phyloP scores from a whole-genome alignment of 2,329 filamentous ascomycete species.

The Trichophyton schoenleinii region DNA sequence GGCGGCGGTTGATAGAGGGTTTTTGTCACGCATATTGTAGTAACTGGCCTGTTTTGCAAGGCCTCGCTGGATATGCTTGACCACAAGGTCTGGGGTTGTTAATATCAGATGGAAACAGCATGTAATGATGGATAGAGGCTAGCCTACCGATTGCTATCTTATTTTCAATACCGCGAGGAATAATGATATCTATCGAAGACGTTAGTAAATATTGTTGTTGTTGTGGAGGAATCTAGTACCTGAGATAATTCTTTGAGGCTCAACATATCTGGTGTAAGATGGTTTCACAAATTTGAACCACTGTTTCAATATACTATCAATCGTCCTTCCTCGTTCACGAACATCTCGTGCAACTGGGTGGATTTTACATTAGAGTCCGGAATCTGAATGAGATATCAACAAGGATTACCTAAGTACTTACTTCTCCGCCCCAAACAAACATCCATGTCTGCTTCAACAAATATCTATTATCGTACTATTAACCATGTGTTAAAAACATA shows the following conservation, averaged over 20 bases:
- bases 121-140: background rate
- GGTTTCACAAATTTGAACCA: slow-evolving; percentile 96
- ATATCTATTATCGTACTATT: slow-evolving; percentile 47
- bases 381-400: background rate
- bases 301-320: slow-evolving; percentile 93
- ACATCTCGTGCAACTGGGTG: slow-evolving; percentile 68
- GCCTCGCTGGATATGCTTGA: slow-evolving; percentile 81
- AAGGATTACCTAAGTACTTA: slow-evolving; percentile 32
- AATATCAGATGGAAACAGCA: slow-evolving; percentile 9
- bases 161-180: slow-evolving; percentile 90
- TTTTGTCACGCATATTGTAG: background rate
- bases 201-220: background rate
- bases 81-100: slow-evolving; percentile 60
- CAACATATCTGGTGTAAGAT: slow-evolving; percentile 87
- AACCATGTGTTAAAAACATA: slow-evolving; percentile 3
- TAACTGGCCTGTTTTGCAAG: slow-evolving; percentile 32
- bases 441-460: slow-evolving; percentile 91
- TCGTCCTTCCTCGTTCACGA: slow-evolving; percentile 73
- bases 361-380: background rate
- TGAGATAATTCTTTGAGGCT: slow-evolving; percentile 78
- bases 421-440: slow-evolving; percentile 81
- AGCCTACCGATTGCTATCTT: slow-evolving; percentile 60
- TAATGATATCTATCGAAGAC: slow-evolving; percentile 60
- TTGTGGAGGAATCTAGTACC: slow-evolving; percentile 34
- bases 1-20: background rate